Base-by-base conservation (phyloP, 2,329 filamentous ascomycete species). In the Zalaria sp. region DNA sequence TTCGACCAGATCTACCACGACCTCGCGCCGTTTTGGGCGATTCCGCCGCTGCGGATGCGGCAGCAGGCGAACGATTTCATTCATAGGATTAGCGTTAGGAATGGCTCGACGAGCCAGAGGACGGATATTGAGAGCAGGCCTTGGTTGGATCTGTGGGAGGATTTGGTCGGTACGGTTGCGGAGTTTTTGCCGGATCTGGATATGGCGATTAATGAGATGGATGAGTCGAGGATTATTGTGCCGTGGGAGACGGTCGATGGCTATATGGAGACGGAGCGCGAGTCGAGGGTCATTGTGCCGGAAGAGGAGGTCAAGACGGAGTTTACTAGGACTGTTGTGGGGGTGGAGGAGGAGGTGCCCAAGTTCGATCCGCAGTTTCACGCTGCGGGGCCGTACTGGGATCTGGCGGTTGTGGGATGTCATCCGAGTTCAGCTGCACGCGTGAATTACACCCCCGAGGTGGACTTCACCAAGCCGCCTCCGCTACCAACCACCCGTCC, bases 1-100 rank as follows among this genome's bases (percentile, higher is more conserved):
- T 72, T 69, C 48, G 68, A 72, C 44, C 66, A 66, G 44, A 67
- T 72, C 6, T 68, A 72, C 49, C 51, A 66, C 43, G 69, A 72
- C 42, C 39, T 71, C 26, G 57, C 53, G 27, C 68, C 69, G 1
- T 71, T 69, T 47, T 72, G 69, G 69, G 67, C 59, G 4, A 43
- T 70, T 1, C 46, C 59, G 3, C 56, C 69, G 3, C 52, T 53
- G 34, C 52, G 61, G 26, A 61, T 71, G 26, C 62, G 65, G 3
- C 55, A 58, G 38, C 58, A 63, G 42, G 63, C 66, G 3, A 56
- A 53, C 34, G 55, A 57, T 9, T 59, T 60, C 35, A 49, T 58
- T 4, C 53, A 63, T 36, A 50, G 56, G 3, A 61, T 71, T 41
- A 58, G 52, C 3, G 55, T 69, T 2, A 54, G 66, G 5, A 59